These are phyloP conservation scores for Penicillium samsonianum DNA, from an alignment of 495 filamentous ascomycete species.

Conservation along the genomic window DNA sequence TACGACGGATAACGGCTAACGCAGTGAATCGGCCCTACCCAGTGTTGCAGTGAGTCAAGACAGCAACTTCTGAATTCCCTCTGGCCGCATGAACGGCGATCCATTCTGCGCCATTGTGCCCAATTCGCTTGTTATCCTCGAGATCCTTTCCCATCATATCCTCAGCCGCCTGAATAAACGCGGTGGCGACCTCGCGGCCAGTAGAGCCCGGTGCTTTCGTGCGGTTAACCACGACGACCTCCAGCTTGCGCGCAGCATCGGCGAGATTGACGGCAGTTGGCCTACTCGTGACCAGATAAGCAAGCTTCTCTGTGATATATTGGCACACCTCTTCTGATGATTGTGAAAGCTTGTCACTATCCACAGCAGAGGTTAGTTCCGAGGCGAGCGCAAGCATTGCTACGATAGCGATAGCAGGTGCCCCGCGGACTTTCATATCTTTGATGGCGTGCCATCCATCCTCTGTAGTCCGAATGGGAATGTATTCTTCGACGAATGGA, in stretches of 20 bases:
- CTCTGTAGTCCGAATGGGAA: conserved; percentile 68
- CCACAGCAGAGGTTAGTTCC: conserved; percentile 33
- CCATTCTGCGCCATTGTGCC: conserved; percentile 81
- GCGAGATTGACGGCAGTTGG: conserved; percentile 94
- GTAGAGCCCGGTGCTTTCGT: conserved; percentile 35
- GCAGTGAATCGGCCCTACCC: conserved; percentile 57
- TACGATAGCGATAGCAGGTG: conserved; percentile 96
- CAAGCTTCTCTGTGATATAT: conserved; percentile 71
- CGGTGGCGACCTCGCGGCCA: conserved; percentile 52
- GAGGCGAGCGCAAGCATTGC: conserved; percentile 85
- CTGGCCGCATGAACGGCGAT: conserved; percentile 54
- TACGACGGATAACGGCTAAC: conserved; percentile 7
- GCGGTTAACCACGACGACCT: conserved; percentile 50
- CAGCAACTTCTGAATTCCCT: conserved; percentile 54
- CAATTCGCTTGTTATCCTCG: conserved; percentile 81
- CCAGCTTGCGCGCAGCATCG: conserved; percentile 82
- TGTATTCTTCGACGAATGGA: conserved; percentile 82
- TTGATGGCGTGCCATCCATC: conserved; percentile 93
- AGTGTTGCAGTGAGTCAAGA: conserved; percentile 97
- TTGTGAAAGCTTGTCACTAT: conserved; percentile 30
- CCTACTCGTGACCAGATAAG: conserved; percentile 81
- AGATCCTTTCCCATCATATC: conserved; percentile 86
- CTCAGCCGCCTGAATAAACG: conserved; percentile 79
- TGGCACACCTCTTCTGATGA: conserved; percentile 58
- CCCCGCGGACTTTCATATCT: conserved; percentile 90